Conservation (phyloP, 768 basidiomycete genomes). For the Boletus subparvulus region DNA sequence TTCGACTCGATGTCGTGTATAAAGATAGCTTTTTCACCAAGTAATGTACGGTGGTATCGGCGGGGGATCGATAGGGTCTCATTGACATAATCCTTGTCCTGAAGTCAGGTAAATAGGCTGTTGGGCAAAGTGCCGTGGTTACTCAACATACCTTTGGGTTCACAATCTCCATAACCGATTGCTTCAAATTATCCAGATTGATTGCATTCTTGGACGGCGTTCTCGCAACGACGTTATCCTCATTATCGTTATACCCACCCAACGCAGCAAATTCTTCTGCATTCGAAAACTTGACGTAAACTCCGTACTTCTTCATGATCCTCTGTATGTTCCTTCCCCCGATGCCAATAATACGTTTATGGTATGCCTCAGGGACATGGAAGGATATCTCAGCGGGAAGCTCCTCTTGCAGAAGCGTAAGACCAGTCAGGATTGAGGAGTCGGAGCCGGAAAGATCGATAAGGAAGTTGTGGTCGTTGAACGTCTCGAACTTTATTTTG, state of each 20-base stretch:
- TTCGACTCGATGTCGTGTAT: conserved; percentile 96
- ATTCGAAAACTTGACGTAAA: conserved; percentile 98
- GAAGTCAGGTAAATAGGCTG: neutral
- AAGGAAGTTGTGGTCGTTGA: conserved; percentile 94
- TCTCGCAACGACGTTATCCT: conserved; percentile 97
- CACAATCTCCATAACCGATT: conserved; percentile 96
- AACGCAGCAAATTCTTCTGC: conserved; percentile 94
- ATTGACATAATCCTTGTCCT: conserved; percentile 97
- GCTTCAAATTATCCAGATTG: conserved; percentile 92
- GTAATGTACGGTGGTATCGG: conserved; percentile 89
- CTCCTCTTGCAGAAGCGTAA: conserved; percentile 91
- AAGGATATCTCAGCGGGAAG: conserved; percentile 98
- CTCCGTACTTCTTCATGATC: conserved; percentile 99
- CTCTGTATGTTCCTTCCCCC: conserved; percentile 97
- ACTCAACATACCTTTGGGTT: conserved; percentile 76
- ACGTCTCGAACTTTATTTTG: conserved; percentile 98
- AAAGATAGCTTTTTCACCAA: conserved; percentile 96
- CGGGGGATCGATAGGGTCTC: conserved; percentile 93
- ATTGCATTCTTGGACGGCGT: conserved; percentile 97
- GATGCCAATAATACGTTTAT: conserved; percentile 98
- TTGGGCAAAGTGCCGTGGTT: neutral
- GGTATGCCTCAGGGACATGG: conserved; percentile 96
- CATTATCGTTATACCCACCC: conserved; percentile 95
- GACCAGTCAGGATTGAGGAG: conserved; percentile 79
- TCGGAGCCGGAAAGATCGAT: conserved; percentile 89